Percentiles rank a stretch among this genome's conserved stretches.
Evolutionary conservation across 1,284 basidiomycete genomes (phyloP).

Genomic region (Porogramme epimiltina): DNA sequence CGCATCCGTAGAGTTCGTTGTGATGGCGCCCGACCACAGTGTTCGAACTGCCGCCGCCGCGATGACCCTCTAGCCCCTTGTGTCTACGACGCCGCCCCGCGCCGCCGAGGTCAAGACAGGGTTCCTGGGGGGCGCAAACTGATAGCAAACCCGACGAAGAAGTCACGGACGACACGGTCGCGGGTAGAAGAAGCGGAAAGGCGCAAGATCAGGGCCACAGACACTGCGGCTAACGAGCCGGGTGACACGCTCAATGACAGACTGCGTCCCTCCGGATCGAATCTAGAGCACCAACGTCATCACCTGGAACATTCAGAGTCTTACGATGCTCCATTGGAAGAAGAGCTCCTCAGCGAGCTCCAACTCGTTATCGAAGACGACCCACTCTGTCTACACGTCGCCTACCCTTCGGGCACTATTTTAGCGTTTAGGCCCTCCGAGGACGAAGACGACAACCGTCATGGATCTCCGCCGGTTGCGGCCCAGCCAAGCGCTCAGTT

Average conservation of each 20-base stretch:
- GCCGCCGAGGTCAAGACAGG: slow-evolving; percentile 76
- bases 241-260: background rate
- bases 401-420: no score
- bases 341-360: no score
- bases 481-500: slow-evolving; percentile 60
- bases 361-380: no score
- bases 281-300: no score
- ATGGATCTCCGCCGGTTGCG: slow-evolving; percentile 4
- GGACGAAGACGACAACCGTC: slow-evolving; percentile 23
- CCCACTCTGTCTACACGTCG: no score
- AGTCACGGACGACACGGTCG: background rate
- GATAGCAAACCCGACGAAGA: background rate
- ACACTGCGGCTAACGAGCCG: background rate
- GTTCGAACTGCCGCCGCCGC: slow-evolving; percentile 64
- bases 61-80: slow-evolving; percentile 22
- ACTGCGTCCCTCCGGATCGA: background rate
- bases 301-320: no score
- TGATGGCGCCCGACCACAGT: slow-evolving; percentile 73
- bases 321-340: no score
- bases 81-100: slow-evolving; percentile 67
- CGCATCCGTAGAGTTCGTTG: slow-evolving; percentile 80
- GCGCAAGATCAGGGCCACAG: no score
- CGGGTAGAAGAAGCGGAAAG: background rate
- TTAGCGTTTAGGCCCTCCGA: background rate
- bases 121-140: background rate